Evolutionary conservation across 2,329 filamentous ascomycete genomes (phyloP), one percentile per base, ranked within the genome.

Genomic region (Cladophialophora psammophila): DNA sequence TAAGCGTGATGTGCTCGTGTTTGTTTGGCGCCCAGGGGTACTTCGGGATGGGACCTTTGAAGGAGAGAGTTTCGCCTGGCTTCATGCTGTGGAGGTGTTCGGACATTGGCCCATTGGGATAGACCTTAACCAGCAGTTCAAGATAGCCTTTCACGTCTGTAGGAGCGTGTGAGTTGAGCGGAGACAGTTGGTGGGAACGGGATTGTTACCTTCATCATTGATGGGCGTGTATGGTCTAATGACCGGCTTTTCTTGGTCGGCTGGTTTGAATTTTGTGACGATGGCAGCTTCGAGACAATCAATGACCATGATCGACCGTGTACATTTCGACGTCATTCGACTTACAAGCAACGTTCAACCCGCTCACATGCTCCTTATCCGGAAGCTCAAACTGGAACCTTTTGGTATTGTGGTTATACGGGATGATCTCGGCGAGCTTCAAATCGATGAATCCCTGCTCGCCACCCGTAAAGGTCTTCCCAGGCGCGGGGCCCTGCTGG

Each of bases 1-100:
- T 80, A 74, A 83, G 72, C 60, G 76, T 78, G 72, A 84, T 77
- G 84, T 98, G 93, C 68, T 92, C 84, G 84, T 97, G 94, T 87
- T 97, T 97, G 87, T 98, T 98, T 73, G 90, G 77, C 61, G 87
- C 78, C 94, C 94, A 98, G 36, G 88, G 81, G 81, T 97, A 98
- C 82, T 99, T 99, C 75, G 93, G 92, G 45, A 99, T 88, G 1
- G 95, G 95, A 18, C 95, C 95, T 86, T 99, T 98, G 84, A 99
- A 89, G 69, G 94, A 90, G 63, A 99, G 88, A 15, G 86, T 85
- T 80, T 98, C 90, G 70, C 93, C 92, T 53, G 92, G 89, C 38
- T 86, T 84, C 88, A 99, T 87, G 77, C 86, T 85, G 85, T 97
- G 92, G 59, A 99, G 78, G 83, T 98, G 91, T 72, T 88, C 87